Evolutionary conservation across 768 basidiomycete species (phyloP).

Genomic region (Trametes villosa): DNA sequence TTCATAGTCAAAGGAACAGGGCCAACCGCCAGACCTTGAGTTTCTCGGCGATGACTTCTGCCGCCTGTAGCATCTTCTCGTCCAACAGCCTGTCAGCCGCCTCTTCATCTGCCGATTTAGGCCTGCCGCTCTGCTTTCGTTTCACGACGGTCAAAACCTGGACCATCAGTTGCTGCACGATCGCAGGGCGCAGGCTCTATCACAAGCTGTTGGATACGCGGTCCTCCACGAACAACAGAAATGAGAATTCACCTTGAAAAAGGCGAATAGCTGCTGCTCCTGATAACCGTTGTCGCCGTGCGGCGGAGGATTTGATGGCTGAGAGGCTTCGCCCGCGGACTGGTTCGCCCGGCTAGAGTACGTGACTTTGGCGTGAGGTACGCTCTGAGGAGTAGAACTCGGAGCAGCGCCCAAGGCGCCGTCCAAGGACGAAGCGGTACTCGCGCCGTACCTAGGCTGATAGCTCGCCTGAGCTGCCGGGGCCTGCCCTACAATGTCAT

Average conservation of each 20-base stretch:
- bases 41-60: constrained; percentile 3
- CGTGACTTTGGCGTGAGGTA: constrained; percentile 10
- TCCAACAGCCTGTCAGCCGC: not conserved
- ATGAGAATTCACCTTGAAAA: constrained; percentile 7
- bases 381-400: constrained; percentile 1
- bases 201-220: not conserved
- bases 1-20: not conserved
- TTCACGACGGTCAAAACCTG: constrained; percentile 5
- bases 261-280: constrained; percentile 10
- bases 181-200: constrained; percentile 6
- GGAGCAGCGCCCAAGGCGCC: constrained; percentile 7
- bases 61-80: not conserved
- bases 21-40: not conserved
- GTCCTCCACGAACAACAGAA: not conserved
- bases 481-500: not conserved
- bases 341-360: not conserved
- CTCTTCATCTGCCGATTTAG: not conserved
- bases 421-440: constrained; percentile 2
- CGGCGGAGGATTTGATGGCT: not conserved
- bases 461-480: not conserved
- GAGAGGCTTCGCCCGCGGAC: not conserved
- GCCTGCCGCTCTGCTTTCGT: not conserved
- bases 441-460: constrained; percentile 15
- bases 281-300: not conserved
- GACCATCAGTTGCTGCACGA: not conserved